Base-by-base conservation (phyloP, 2,329 filamentous ascomycete species). In the Coleophoma eucalyptorum region DNA sequence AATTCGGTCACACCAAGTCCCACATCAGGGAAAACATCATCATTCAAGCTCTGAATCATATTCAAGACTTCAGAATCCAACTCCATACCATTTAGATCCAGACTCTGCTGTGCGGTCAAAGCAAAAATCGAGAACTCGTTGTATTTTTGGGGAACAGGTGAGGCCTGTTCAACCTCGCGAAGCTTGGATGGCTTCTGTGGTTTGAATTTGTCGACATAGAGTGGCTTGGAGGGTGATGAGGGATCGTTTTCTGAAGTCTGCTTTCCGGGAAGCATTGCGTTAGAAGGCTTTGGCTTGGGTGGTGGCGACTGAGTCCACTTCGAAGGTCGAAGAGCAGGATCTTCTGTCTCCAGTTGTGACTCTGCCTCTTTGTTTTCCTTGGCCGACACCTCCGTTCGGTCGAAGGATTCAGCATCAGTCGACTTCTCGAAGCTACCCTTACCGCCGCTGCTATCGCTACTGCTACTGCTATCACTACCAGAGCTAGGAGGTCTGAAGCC, bases 281-380 rank as follows among this genome's bases (percentile, higher is more conserved):
- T 48, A 15, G 31, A 26, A 6, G 46, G 46, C 33, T 41, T 41
- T 42, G 46, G 46, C 18, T 40, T 41, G 19, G 46, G 46, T 34
- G 46, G 46, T 10, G 46, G 46, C 13, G 20, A 41, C 33, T 48
- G 46, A 8, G 46, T 48, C 46, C 46, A 48, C 18, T 48, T 31
- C 8, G 41, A 33, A 11, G 21, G 16, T 18, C 42, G 46, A 26
- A 48, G 21, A n/a, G 46, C 37, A 32, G 46, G 42, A 13, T 44
- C 40, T 13, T 18, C 18, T 3, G 21, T 42, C 13, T 21, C 40
- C 3, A 16, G 19, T 47, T 33, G n/a, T 31, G 4, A 21, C 15
- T 21, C 31, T 21, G 35, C 13, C n/a, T n/a, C 11, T 32, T 21
- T 13, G 10, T 20, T 48, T 34, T 47, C n/a, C 35, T 16, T 13